These are phyloP conservation scores for Sicyos baderoa DNA, from an alignment of 306 rosid species.

Conservation along the genomic window DNA sequence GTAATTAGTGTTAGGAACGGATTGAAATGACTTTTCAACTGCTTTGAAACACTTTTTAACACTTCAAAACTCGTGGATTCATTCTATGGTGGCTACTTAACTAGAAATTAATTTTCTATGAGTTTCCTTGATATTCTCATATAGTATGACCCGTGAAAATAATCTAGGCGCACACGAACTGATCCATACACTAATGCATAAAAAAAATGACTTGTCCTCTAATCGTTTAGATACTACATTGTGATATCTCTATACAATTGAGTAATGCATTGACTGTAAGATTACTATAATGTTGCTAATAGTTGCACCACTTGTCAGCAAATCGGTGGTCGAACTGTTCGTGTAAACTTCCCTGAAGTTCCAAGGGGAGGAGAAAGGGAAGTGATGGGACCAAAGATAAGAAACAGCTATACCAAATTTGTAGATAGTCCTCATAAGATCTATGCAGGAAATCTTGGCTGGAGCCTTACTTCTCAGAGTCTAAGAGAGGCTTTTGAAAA, in stretches of 20 bases:
- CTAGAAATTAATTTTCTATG: too few relatives aligned
- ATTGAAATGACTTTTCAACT: too few relatives aligned
- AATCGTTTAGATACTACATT: too few relatives aligned
- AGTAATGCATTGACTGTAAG: background rate
- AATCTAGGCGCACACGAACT: too few relatives aligned
- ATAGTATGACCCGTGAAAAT: too few relatives aligned
- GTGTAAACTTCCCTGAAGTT: slow-evolving; percentile 88
- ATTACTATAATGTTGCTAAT: slow-evolving; percentile 16
- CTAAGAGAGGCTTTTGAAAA: slow-evolving; percentile 67
- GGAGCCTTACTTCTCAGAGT: slow-evolving; percentile 65
- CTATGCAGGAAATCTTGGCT: slow-evolving; percentile 89
- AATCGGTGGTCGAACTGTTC: slow-evolving; percentile 70
- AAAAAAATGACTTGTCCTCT: too few relatives aligned
- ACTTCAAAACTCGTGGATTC: too few relatives aligned
- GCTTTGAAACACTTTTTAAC: too few relatives aligned
- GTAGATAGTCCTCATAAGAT: slow-evolving; percentile 78
- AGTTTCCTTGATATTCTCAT: too few relatives aligned
- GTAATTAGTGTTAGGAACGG: too few relatives aligned
- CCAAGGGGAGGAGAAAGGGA: slow-evolving; percentile 90
- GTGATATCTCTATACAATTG: background rate
- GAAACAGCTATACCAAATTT: slow-evolving; percentile 42
- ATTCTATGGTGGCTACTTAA: too few relatives aligned
- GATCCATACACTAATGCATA: too few relatives aligned
- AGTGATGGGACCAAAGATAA: slow-evolving; percentile 49
- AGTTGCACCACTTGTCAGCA: slow-evolving; percentile 39